Evolutionary conservation across 164 flowering plant species (phyloP), one percentile per base, ranked within the genome.

Genomic region (Macadamia integrifolia): DNA sequence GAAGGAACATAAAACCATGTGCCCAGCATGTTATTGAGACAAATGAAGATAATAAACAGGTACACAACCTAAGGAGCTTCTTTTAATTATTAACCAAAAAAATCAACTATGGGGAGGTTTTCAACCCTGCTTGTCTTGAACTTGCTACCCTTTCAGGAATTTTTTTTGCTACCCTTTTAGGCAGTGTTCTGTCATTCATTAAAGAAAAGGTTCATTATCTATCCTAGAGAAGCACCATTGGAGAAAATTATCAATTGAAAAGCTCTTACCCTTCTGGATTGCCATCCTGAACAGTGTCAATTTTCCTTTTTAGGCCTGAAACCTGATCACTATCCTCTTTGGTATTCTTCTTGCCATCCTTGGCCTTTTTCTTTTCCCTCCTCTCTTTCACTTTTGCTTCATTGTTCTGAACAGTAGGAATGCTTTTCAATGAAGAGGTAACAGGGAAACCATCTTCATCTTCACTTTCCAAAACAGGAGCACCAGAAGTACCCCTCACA

Each of bases 371-470:
- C 30, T 66, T 73, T 50, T 69, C 71, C 15, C 50, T 76, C 50
- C 7, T 46, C 50, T 46, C 50, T 46, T 46, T 46, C 8, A 8
- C 50, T 50, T 75, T 71, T 62, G 61, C 68, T 71, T 69, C 72
- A 46, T 62, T 18, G 35, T 71, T 76, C 61, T 71, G 60, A 48
- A 12, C 40, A 43, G 63, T 62, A 8, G 69, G 8, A 64, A 80
- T 71, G 14, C 61, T 69, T 44, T 75, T 69, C 14, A 53, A 50
- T n/a, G 75, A 18, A 9, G 76, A n/a, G 58, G 86, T 70, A 65
- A 82, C 62, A 29, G 97, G 97, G 73, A 93, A 91, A 15, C 97
- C 97, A 80, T 93, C 98, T 82, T 93, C 98, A 83, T 94, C 97
- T 80, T 94, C 98, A 75, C 90, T 89, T 69, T 83, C 97, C 63